These are phyloP conservation scores for Vicia sativa DNA, from an alignment of 306 rosid species.

Conservation along the genomic window DNA sequence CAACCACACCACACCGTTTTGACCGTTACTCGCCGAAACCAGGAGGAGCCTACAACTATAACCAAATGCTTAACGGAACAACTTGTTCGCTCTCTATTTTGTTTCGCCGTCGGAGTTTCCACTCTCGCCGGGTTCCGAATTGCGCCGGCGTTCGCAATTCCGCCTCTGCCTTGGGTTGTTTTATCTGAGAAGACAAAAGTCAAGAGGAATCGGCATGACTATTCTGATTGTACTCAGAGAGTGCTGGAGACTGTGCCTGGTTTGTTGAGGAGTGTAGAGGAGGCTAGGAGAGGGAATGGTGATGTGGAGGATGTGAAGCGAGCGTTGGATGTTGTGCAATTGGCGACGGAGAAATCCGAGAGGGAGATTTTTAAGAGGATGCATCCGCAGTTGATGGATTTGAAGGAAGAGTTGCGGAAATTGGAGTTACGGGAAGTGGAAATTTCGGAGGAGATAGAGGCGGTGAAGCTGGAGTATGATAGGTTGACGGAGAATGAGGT, in stretches of 20 bases:
- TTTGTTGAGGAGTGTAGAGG: conserved; percentile 56
- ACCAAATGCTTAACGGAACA: conserved; percentile 44
- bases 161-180: conserved; percentile 1
- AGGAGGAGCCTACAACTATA: neutral
- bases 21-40: neutral
- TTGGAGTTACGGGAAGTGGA: conserved; percentile 49
- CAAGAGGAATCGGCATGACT: conserved; percentile 45
- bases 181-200: conserved; percentile 34
- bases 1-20: conserved; percentile 14
- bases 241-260: conserved; percentile 57
- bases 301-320: conserved; percentile 45
- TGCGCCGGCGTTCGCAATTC: conserved; percentile 50
- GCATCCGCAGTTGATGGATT: conserved; percentile 48
- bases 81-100: conserved; percentile 50
- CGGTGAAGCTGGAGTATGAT: conserved; percentile 48
- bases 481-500: conserved; percentile 41
- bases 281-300: conserved; percentile 58
- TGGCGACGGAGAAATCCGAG: conserved; percentile 57
- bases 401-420: conserved; percentile 49
- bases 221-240: conserved; percentile 52
- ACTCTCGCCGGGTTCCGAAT: conserved; percentile 45
- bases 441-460: conserved; percentile 50
- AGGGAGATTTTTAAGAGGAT: conserved; percentile 53
- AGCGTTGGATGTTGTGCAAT: conserved; percentile 60
- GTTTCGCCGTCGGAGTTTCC: conserved; percentile 61